Evolutionary conservation across 192 early-diverging fungal species (phyloP), one percentile per base, ranked within the genome.

Genomic region (Rhizoclosmatium globosum): DNA sequence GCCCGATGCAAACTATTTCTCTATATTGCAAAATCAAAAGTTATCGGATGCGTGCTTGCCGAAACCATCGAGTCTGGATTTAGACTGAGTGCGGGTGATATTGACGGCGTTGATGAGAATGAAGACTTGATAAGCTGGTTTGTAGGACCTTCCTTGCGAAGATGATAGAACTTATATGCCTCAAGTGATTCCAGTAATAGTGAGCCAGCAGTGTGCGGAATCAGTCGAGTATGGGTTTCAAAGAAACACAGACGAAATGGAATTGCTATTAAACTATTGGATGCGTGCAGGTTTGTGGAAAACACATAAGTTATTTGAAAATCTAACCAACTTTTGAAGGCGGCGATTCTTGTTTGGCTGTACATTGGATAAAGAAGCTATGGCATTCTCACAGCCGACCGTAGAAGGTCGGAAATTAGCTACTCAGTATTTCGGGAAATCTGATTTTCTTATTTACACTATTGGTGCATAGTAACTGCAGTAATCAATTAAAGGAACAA

Each of bases 181-280:
- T 64, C 31, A 13, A 42, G 47, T 57, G 17, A 42, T 39, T 39
- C 15, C n/a, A 43, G 43, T 7, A 13, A 15, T 45, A 4, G 39
- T n/a, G 45, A 42, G 1, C 66, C 77, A 7, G 69, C 78, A 46
- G 44, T 71, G 21, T 81, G 80, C 41, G 80, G 80, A 38, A 81
- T 81, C 53, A 81, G 80, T 56, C 44, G 78, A n/a, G 72, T 81
- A 11, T 81, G 80, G 80, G 80, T 81, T 23, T 81, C 80, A 6
- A 76, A 59, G 58, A 71, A 38, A 3, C 75, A 81, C 48, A 23
- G 80, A 9, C 47, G 68, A 47, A 80, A 81, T 53, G 80, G 80
- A 70, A 70, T 81, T 19, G 80, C 66, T 1, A 4, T 66, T 9
- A 71, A 70, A 31, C 2, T 81, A 31, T 58, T 81, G 62, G 80